phyloP scores from a whole-genome alignment of 257 asterid species.

The Solanum raphanifolium region DNA sequence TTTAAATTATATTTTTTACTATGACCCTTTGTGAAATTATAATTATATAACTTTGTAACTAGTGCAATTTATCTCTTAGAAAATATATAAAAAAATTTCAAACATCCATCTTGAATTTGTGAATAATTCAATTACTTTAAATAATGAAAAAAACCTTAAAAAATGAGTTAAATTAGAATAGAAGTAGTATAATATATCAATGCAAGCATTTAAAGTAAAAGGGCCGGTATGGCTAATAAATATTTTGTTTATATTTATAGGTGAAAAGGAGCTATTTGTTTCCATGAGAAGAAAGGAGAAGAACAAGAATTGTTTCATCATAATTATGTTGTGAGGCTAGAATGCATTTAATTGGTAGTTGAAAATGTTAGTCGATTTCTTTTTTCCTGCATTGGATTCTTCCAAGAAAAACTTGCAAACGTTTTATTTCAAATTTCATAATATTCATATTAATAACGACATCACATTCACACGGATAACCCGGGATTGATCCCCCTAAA shows the following conservation, averaged over 20 bases:
- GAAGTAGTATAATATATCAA: background rate
- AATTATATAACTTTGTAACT: no score
- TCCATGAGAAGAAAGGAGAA: background rate
- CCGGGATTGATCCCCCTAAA: no score
- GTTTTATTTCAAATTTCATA: background rate
- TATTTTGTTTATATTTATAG: conserved; percentile 4
- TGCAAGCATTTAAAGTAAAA: conserved; percentile 35
- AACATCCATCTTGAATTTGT: no score
- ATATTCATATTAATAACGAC: background rate
- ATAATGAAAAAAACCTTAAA: no score
- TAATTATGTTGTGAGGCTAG: background rate
- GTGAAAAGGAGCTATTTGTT: conserved; percentile 11
- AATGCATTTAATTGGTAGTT: conserved; percentile 14
- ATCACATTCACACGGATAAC: no score
- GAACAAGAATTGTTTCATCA: background rate
- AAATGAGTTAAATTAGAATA: no score
- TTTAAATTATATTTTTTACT: no score
- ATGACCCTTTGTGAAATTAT: no score
- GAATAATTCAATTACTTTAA: no score
- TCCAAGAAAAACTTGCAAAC: background rate
- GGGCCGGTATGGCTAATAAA: conserved; percentile 47
- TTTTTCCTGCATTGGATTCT: conserved; percentile 42
- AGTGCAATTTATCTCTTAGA: no score
- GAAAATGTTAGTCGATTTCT: background rate
- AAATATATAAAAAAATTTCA: no score